Base-by-base conservation (phyloP, 371 early-diverging fungal species). In the Actinomortierella ambigua region DNA sequence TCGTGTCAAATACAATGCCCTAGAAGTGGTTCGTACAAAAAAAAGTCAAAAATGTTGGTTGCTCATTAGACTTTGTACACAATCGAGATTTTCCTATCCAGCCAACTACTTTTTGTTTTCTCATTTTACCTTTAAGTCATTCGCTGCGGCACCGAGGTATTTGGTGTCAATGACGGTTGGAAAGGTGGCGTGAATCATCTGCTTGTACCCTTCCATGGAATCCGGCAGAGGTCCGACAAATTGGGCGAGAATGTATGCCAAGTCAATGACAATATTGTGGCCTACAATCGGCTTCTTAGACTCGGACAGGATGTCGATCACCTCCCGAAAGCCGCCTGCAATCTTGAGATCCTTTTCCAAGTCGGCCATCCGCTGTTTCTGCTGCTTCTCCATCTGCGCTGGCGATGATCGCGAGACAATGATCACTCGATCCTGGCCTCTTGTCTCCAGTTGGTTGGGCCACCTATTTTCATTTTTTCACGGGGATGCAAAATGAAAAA, bases 211-310 rank as follows among this genome's bases (percentile, higher is more conserved):
- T 0, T 64, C 54, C 3, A 89, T 66, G 5, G 81, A 77, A 0
- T 79, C 80, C 3, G 95, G 94, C n/a, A 95, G 77, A 8, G 81
- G 82, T 24, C 81, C 68, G 44, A 87, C 76, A 69, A 95, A 94
- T 56, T 91, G 88, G 0, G 85, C 80, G 52, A 85, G 77, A 2
- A 90, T 82, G 50, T 93, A 93, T 27, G 87, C 85, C 6, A 94
- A 67, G 68, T 95, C 95, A 42, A 93, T 78, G 9, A 89, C 78
- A 85, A 92, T 83, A 70, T 95, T 95, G 62, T 95, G 96, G 3
- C 94, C 96, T 3, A 93, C 82, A 7, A 95, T 70, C 1, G 89
- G 87, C 59, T 93, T 93, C 28, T 82, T 76, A 3, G 86, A 81
- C 17, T 75, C 78, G 23, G 88, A 82, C 26, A 95, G 82, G 68